Evolutionary conservation across 192 early-diverging fungal genomes (phyloP).

Genomic region (Rhizoclosmatium globosum): DNA sequence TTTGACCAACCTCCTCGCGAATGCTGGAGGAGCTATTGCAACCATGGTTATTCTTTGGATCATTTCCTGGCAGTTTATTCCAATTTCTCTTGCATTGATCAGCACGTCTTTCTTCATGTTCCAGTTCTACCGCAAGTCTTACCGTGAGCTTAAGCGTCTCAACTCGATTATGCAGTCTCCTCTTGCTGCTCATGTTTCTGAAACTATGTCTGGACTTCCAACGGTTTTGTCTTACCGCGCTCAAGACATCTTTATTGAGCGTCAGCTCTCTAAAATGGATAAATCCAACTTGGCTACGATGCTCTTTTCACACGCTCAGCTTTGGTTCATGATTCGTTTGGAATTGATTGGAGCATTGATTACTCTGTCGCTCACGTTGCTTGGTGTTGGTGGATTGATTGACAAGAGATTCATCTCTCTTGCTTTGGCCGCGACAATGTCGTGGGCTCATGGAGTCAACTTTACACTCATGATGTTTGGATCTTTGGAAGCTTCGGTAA

Average conservation of each 20-base stretch:
- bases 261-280: slow-evolving; percentile 29
- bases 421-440: slow-evolving; percentile 1
- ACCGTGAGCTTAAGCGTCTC: no score
- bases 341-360: slow-evolving; percentile 31
- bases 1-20: not conserved
- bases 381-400: slow-evolving; percentile 17
- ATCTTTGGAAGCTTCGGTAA: not conserved
- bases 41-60: not conserved
- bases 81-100: not conserved
- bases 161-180: no score
- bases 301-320: not conserved
- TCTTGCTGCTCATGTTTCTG: no score
- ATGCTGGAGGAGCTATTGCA: not conserved
- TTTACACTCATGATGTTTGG: no score
- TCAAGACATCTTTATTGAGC: no score
- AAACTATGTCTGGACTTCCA: no score
- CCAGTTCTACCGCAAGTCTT: no score
- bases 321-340: slow-evolving; percentile 41
- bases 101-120: slow-evolving; percentile 5
- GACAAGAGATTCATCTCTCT: no score
- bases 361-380: slow-evolving; percentile 16
- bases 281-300: slow-evolving; percentile 2
- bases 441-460: no score
- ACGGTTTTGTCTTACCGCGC: slow-evolving; percentile 35
- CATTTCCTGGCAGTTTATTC: no score